Evolutionary conservation across 345 rosid genomes (phyloP).

Genomic region (Psidium guajava): DNA sequence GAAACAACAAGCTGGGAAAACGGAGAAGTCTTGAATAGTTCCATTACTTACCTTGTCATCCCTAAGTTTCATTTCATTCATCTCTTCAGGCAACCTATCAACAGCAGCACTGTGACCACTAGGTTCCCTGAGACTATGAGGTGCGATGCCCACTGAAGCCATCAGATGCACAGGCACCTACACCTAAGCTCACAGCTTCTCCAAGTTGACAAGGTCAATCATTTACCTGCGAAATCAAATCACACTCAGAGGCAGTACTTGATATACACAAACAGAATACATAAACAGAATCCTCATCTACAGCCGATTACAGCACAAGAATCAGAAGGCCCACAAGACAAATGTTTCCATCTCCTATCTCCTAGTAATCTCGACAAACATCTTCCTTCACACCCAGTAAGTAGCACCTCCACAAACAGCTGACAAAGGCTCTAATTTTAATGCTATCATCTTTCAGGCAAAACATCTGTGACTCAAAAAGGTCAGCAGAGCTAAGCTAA

Average conservation of each 20-base stretch:
- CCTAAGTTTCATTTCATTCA: constrained; percentile 85
- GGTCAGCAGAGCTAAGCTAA: neutral
- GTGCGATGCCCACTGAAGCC: constrained; percentile 69
- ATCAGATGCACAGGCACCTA: constrained; percentile 19
- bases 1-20: neutral
- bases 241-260: neutral
- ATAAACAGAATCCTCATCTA: neutral
- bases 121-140: constrained; percentile 43
- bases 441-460: neutral
- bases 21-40: neutral
- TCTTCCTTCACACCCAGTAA: neutral
- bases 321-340: neutral
- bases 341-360: neutral
- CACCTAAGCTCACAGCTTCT: constrained; percentile 10
- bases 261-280: neutral
- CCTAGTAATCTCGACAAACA: neutral
- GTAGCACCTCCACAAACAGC: neutral
- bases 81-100: constrained; percentile 68
- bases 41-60: constrained; percentile 43
- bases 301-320: neutral
- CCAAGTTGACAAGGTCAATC: constrained; percentile 4
- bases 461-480: neutral
- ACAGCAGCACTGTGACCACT: constrained; percentile 47
- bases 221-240: constrained; percentile 13
- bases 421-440: neutral